Evolutionary conservation across 176 grass and related monocot species (phyloP).

Genomic region (Phoenix roebelenii): DNA sequence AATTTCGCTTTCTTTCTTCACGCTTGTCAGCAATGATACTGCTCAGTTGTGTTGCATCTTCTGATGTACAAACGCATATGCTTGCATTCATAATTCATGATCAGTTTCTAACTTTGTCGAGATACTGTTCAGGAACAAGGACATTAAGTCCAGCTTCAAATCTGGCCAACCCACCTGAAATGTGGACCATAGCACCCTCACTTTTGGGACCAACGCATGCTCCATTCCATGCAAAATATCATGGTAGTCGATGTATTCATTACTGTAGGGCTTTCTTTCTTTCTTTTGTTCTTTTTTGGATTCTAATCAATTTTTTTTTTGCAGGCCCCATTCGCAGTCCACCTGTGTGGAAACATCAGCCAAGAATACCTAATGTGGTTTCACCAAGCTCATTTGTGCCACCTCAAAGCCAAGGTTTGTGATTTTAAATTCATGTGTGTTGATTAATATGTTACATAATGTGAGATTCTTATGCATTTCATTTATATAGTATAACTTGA

Average conservation of each 20-base stretch:
- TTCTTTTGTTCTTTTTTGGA: conserved; percentile 3
- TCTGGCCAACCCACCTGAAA: conserved; percentile 31
- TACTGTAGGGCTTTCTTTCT: not conserved
- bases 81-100: conserved; percentile 1
- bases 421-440: conserved; percentile 1
- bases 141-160: conserved; percentile 28
- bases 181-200: not conserved
- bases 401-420: conserved; percentile 37
- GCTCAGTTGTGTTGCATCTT: too few species aligned
- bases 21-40: too few species aligned
- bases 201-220: conserved; percentile 24
- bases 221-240: conserved; percentile 45
- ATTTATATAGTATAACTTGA: not conserved
- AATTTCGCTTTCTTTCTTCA: too few species aligned
- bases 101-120: conserved; percentile 3
- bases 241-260: conserved; percentile 34
- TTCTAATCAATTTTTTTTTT: conserved; percentile 1
- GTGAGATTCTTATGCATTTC: too few species aligned
- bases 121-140: conserved; percentile 21
- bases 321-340: conserved; percentile 25
- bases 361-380: conserved; percentile 25
- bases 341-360: conserved; percentile 41
- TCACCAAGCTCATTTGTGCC: conserved; percentile 37
- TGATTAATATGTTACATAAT: not conserved
- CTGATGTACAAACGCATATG: too few species aligned